A percentile compares a stretch with the other conserved stretches of the same genome.
Evolutionary conservation across 2,329 filamentous ascomycete species (phyloP).

Genomic region (Colletotrichum endophyticum): DNA sequence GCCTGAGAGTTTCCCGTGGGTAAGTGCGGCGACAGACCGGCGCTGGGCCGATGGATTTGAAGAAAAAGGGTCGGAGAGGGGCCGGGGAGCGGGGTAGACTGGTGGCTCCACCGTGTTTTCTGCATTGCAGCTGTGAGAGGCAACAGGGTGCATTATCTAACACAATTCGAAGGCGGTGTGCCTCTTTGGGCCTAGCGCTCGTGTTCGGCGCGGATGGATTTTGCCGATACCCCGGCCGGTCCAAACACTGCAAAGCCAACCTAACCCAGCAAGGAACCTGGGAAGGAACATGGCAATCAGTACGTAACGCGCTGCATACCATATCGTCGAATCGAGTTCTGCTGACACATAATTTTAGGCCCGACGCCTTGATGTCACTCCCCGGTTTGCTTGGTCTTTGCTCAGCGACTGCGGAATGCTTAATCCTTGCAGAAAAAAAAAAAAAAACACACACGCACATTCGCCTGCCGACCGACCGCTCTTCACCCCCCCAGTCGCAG

Average conservation of each 20-base stretch:
- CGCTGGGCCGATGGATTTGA: not conserved
- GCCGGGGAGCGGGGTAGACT: not conserved
- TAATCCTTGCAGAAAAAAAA: not conserved
- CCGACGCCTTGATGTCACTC: slow-evolving; percentile 17
- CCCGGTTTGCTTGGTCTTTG: not conserved
- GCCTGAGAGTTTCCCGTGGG: not conserved
- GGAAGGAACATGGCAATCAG: not conserved
- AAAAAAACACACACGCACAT: not conserved
- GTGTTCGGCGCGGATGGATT: not conserved
- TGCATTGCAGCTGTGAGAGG: not conserved
- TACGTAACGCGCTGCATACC: slow-evolving; percentile 3
- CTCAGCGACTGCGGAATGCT: not conserved
- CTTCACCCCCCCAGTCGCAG: not conserved
- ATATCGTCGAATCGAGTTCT: slow-evolving; percentile 16
- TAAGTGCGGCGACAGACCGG: not conserved
- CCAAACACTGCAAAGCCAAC: not conserved
- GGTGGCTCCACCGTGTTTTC: not conserved
- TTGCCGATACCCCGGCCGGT: slow-evolving; percentile 2
- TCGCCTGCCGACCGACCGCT: not conserved
- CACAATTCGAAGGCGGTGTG: not conserved
- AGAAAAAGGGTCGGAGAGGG: not conserved
- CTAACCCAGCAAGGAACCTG: not conserved
- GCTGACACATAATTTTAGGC: slow-evolving; percentile 14
- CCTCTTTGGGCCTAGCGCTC: not conserved
- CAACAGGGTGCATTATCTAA: not conserved